Conservation (phyloP, 345 rosid species). For the Bruguiera gymnorhiza region DNA sequence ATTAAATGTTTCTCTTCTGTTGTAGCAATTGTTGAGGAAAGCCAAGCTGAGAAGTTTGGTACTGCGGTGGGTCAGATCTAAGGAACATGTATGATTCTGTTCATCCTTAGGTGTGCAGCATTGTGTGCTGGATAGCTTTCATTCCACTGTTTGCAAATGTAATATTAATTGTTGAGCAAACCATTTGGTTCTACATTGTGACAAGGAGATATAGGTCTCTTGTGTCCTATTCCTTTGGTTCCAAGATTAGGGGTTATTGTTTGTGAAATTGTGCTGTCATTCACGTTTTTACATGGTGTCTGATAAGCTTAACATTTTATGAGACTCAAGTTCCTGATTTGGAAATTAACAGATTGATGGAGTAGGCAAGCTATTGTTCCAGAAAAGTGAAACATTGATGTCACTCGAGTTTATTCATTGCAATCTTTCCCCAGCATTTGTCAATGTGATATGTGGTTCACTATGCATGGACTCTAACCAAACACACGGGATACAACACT, state of each 20-base stretch:
- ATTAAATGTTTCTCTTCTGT: slow-evolving; percentile 8
- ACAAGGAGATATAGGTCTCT: too few relatives aligned
- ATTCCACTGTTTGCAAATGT: too few relatives aligned
- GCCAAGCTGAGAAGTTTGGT: slow-evolving; percentile 61
- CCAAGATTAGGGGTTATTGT: too few relatives aligned
- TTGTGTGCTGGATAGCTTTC: background rate
- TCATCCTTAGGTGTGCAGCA: slow-evolving; percentile 11
- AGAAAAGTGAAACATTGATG: slow-evolving; percentile 57
- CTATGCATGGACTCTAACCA: slow-evolving; percentile 30
- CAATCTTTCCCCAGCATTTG: slow-evolving; percentile 52
- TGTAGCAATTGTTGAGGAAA: slow-evolving; percentile 62
- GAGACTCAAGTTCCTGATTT: slow-evolving; percentile 16
- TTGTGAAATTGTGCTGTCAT: too few relatives aligned
- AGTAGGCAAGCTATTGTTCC: slow-evolving; percentile 62
- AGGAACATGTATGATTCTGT: slow-evolving; percentile 56
- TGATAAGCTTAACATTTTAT: slow-evolving; percentile 2
- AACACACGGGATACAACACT: slow-evolving; percentile 45
- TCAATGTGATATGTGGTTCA: slow-evolving; percentile 49
- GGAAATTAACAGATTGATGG: slow-evolving; percentile 55
- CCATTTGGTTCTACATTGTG: too few relatives aligned
- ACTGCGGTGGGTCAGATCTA: slow-evolving; percentile 58
- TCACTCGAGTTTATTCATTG: slow-evolving; percentile 77
- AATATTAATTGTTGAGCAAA: too few relatives aligned
- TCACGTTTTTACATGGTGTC: background rate
- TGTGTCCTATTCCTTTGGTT: too few relatives aligned